Evolutionary conservation across 306 rosid genomes (phyloP), one percentile per base, ranked within the genome.

Genomic region (Gleditsia sinensis): DNA sequence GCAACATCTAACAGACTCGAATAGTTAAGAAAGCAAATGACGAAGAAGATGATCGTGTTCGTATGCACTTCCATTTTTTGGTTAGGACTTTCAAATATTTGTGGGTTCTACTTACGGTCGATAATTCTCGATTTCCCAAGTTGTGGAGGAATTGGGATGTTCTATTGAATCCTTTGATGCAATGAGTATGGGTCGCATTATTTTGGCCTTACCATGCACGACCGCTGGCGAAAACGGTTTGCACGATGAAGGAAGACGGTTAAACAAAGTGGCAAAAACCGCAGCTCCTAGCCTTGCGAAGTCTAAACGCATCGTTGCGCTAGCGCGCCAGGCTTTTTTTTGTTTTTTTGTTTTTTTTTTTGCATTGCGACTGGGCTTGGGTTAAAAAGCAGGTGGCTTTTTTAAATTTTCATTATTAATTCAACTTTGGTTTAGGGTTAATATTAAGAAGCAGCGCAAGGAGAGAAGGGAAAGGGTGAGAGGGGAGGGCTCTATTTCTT

Each of bases 21-120:
- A 24, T 60, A 30, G 34, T 27, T 66, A 25, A 85, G 33, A 63
- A 82, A 33, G 75, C 58, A 85, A 23, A 71, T 10, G 19, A 82
- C 33, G 16, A 80, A 20, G 36, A 89, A 36, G 42, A 78, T 54
- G 58, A 55, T 71, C 59, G 33, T 69, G 67, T 16, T 51, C 28
- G 23, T 74, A 7, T 43, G 28, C 58, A 36, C 25, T 67, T 51
- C 25, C 71, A 80, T 78, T 3, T 80, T 42, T 32, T 61, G 69
- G 71, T 56, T 27, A 14, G 6, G 12, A 49, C 28, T 55, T 61
- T 78, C 55, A 33, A 46, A 23, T 58, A 39, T 53, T 17, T 14
- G 12, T 20, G 16, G 9, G 54, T 78, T 34, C 49, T 48, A 6
- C 27, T 57, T 30, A 23, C n/a, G n/a, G n/a, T n/a, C n/a, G n/a